Evolutionary conservation across 164 flowering plant species (phyloP), one percentile per base, ranked within the genome.

Genomic region (Liriodendron chinense): DNA sequence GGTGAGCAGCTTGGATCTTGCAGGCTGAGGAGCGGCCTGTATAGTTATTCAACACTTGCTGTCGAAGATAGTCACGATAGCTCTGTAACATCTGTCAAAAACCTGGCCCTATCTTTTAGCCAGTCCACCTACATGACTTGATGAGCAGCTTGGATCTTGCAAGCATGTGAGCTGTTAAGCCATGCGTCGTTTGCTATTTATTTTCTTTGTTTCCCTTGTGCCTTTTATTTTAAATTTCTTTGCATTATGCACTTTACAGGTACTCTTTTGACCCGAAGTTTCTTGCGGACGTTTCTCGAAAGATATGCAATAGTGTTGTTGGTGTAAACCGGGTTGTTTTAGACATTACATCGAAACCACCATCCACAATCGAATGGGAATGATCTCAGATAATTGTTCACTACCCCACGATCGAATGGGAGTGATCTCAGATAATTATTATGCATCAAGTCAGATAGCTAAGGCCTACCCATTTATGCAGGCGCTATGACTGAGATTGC

Each of bases 371-470:
- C 57, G 97, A 92, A 78, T 94, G 97, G 97, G 95, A 96, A 82
- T 94, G 80, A 89, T 34, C 49, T 62, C 12, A 34, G 43, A 34
- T 34, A 34, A 34, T 34, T 34, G 43, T 34, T 34, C 3, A 82
- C 99, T 98, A 70, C 98, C 99, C 98, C 53, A 94, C 97, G 21
- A 90, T 92, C 59, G 97, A 92, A 78, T 94, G 97, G 97, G 95
- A 96, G 82, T 94, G 80, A 89, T 34, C 49, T 62, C 16, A 1
- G 43, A 34, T 34, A 34, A 34, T 34, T 34, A 6, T 34, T 34
- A 34, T 34, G 43, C 43, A 34, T 34, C 43, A 6, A 34, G 43
- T 34, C 43, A 34, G 43, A 34, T 34, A 0, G 43, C 43, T 6
- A 34, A 34, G 43, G 43, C 43, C 43, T 34, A 34, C 43, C 43